Evolutionary conservation across 306 rosid genomes (phyloP).

Genomic region (Fragaria nilgerrensis): DNA sequence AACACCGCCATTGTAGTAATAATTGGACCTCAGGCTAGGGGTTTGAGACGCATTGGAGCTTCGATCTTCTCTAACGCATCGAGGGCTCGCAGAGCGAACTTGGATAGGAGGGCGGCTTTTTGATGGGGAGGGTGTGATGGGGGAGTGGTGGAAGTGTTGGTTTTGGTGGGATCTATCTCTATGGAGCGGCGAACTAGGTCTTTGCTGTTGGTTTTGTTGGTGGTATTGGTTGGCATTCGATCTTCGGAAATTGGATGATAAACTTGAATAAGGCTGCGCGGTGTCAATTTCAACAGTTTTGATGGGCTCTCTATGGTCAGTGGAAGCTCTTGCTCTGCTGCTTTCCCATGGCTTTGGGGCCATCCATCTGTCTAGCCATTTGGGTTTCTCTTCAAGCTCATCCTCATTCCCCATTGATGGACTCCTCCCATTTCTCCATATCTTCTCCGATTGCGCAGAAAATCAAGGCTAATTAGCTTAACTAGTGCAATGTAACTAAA

Average conservation of each 20-base stretch:
- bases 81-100: slow-evolving; percentile 83
- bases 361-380: slow-evolving; percentile 84
- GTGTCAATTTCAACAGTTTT: slow-evolving; percentile 90
- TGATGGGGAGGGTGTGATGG: slow-evolving; percentile 77
- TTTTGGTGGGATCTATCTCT: slow-evolving; percentile 48
- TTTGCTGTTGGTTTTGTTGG: slow-evolving; percentile 63
- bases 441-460: slow-evolving; percentile 52
- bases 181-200: slow-evolving; percentile 58
- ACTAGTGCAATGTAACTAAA: slow-evolving; percentile 1
- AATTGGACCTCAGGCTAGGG: slow-evolving; percentile 83
- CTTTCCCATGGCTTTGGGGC: slow-evolving; percentile 84
- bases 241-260: slow-evolving; percentile 61
- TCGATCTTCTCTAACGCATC: slow-evolving; percentile 63
- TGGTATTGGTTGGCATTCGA: slow-evolving; percentile 63
- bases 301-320: slow-evolving; percentile 78
- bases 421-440: slow-evolving; percentile 58
- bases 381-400: slow-evolving; percentile 72
- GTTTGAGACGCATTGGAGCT: slow-evolving; percentile 65
- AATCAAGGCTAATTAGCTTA: slow-evolving; percentile 17
- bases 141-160: slow-evolving; percentile 44
- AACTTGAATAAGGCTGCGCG: slow-evolving; percentile 70
- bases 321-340: slow-evolving; percentile 77
- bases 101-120: slow-evolving; percentile 68
- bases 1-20: slow-evolving; percentile 52
- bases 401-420: slow-evolving; percentile 85